These are phyloP conservation scores for Chaetomium strumarium DNA, from an alignment of 2,329 filamentous ascomycete genomes.

Conservation along the genomic window DNA sequence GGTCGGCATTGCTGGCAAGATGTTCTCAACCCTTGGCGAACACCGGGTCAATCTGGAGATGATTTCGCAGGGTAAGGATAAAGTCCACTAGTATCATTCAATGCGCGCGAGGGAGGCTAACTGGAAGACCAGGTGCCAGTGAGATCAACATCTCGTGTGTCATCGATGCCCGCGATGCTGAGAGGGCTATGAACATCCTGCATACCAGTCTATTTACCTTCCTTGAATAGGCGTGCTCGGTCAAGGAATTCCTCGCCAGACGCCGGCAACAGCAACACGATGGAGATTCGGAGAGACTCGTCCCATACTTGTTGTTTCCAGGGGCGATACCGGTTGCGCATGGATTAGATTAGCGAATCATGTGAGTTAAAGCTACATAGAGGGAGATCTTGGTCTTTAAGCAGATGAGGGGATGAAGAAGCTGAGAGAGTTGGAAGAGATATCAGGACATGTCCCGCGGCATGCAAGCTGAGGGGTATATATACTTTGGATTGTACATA, in stretches of 20 bases:
- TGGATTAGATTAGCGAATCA: no score
- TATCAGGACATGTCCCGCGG: no score
- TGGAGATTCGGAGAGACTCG: no score
- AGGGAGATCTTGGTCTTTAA: no score
- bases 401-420: no score
- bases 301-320: no score
- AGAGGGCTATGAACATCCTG: slow-evolving; percentile 89
- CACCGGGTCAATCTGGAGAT: slow-evolving; percentile 97
- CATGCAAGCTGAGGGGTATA: no score
- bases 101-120: slow-evolving; percentile 8
- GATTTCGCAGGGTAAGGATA: slow-evolving; percentile 83
- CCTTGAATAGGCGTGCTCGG: slow-evolving; percentile 54
- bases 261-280: no score
- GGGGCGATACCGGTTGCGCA: no score
- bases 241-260: not conserved
- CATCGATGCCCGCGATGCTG: slow-evolving; percentile 84
- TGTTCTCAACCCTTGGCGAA: slow-evolving; percentile 92
- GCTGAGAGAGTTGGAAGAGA: no score
- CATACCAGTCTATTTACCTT: slow-evolving; percentile 97
- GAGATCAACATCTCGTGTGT: slow-evolving; percentile 99
- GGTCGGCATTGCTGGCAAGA: slow-evolving; percentile 84
- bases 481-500: no score
- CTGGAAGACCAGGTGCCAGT: slow-evolving; percentile 65
- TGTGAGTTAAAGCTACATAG: no score
- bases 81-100: not conserved